These are phyloP conservation scores for Sesbania bispinosa DNA, from an alignment of 306 rosid species.

Conservation along the genomic window DNA sequence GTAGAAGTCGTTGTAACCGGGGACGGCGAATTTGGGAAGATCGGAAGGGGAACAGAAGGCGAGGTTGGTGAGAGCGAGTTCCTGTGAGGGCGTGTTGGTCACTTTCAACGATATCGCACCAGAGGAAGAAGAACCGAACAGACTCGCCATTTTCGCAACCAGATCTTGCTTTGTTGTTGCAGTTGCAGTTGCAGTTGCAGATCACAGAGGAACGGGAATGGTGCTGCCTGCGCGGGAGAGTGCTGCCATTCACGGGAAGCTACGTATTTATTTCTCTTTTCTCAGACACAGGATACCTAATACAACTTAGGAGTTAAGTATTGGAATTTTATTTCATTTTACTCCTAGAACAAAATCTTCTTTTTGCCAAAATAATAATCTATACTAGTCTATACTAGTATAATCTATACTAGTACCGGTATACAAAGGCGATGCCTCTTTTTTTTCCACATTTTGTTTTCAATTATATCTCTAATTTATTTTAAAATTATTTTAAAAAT, in stretches of 20 bases:
- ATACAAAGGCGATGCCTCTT: no score
- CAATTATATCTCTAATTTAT: no score
- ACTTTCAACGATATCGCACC: slow-evolving; percentile 52
- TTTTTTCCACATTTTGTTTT: no score
- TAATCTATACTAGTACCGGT: no score
- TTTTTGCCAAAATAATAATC: neutral
- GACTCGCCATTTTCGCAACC: slow-evolving; percentile 49
- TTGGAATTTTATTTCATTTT: neutral
- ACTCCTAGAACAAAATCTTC: neutral
- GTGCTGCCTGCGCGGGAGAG: slow-evolving; percentile 29
- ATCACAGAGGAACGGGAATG: slow-evolving; percentile 8
- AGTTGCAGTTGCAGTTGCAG: no score
- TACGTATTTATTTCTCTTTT: no score
- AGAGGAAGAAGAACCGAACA: slow-evolving; percentile 46
- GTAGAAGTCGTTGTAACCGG: slow-evolving; percentile 42
- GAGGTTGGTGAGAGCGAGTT: slow-evolving; percentile 67
- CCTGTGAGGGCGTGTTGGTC: slow-evolving; percentile 60
- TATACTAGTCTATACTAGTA: no score
- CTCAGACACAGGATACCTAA: no score
- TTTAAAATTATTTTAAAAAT: no score
- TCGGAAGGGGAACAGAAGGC: slow-evolving; percentile 75
- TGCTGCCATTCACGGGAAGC: no score
- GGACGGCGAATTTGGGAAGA: slow-evolving; percentile 62
- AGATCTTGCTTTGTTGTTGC: slow-evolving; percentile 17
- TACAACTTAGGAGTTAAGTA: neutral